phyloP scores from a whole-genome alignment of 441 rosid species.

The Hypseocharis bilobata region DNA sequence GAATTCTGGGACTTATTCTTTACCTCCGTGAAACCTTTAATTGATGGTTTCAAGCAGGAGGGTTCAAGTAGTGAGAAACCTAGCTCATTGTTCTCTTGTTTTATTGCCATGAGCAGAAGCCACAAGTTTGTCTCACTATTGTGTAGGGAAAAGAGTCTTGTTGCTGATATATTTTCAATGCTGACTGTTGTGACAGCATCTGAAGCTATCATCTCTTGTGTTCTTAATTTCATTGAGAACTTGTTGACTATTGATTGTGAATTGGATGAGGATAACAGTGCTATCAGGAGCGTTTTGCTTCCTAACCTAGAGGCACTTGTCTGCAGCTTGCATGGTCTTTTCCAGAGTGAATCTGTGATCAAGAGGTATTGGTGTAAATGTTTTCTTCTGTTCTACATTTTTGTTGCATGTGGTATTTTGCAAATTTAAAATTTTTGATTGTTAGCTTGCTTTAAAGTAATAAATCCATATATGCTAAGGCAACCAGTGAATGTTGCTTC shows the following conservation, averaged over 20 bases:
- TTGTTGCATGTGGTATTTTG: background rate
- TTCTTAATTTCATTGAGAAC: slow-evolving; percentile 70
- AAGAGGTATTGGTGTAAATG: slow-evolving; percentile 51
- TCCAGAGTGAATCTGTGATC: slow-evolving; percentile 38
- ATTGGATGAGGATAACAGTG: slow-evolving; percentile 39
- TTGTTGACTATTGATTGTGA: slow-evolving; percentile 63
- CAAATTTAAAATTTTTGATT: background rate
- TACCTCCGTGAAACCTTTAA: slow-evolving; percentile 56
- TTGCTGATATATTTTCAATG: slow-evolving; percentile 75
- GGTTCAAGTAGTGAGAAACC: slow-evolving; percentile 95
- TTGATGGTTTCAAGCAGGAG: slow-evolving; percentile 72
- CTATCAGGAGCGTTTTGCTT: slow-evolving; percentile 38
- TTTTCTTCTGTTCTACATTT: background rate
- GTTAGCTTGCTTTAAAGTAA: background rate
- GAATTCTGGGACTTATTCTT: slow-evolving; percentile 89
- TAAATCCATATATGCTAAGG: too few relatives aligned
- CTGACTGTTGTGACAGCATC: slow-evolving; percentile 62
- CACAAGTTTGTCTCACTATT: slow-evolving; percentile 47
- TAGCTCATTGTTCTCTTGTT: slow-evolving; percentile 79
- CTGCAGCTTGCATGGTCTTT: slow-evolving; percentile 60
- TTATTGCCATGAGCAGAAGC: slow-evolving; percentile 86
- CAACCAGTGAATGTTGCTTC: background rate
- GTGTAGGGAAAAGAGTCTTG: slow-evolving; percentile 55
- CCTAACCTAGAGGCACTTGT: slow-evolving; percentile 55
- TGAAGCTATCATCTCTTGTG: slow-evolving; percentile 59